Base-by-base conservation (phyloP, 2,329 filamentous ascomycete species). In the Clonostachys solani region DNA sequence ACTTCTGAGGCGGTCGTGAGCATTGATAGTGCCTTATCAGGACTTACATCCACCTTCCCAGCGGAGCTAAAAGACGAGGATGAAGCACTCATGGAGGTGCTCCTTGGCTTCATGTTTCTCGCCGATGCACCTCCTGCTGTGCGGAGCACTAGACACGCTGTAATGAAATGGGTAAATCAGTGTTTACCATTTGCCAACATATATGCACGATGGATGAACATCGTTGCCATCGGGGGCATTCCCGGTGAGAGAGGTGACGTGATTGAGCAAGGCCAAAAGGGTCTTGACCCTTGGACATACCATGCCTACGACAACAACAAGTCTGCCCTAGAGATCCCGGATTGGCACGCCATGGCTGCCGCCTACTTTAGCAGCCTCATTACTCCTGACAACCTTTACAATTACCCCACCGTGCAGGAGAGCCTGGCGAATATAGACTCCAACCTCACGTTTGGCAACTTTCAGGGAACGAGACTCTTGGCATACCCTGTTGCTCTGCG, bases 1-100 rank as follows among this genome's bases (percentile, higher is more conserved):
- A 87, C 83, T 1, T 78, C 83, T 1, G 84, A 87, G 9, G 85
- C 92, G 2, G 86, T 87, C 42, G 84, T 95, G 51, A 94, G 90
- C 59, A 91, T 97, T 47, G 92, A 97, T 57, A 89, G 92, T 45
- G 87, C 92, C 0, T 71, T 97, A 5, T 92, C 91, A 5, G 90
- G 85, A 47, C 74, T 96, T 51, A 75, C 72, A 35, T 68, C 63
- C 3, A 69, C 73, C 12, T 75, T 80, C 49, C 54, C 65, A 1
- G 54, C 60, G 60, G 57, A 34, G 52, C 54, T 40, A 56, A 58
- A n/a, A 52, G 56, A 65, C 40, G 52, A 61, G 23, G 44, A 51
- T 3, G 43, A 48, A 10, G 16, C 34, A 15, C 65, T 82, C 23
- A 72, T 71, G 46, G 56, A 59, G 5, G 74, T 94, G 45, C 73